These are phyloP conservation scores for Wickerhamiella sergipiensis DNA, from an alignment of 805 yeast species.

Conservation along the genomic window DNA sequence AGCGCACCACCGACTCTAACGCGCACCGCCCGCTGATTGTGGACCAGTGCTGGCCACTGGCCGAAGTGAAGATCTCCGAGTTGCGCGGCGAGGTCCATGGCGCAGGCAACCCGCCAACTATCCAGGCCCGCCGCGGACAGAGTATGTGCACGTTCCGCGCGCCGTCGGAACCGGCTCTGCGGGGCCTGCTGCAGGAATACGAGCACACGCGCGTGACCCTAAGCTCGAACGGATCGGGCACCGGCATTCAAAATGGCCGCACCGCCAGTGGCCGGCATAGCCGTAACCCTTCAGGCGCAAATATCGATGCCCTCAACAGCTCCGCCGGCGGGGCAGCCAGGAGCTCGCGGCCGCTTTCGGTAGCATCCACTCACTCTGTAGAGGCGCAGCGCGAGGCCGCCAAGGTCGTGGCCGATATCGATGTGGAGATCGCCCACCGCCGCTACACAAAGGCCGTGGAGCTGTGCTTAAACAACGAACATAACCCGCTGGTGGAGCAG, in stretches of 20 bases:
- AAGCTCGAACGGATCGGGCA: background rate
- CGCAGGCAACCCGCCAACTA: constrained; percentile 19
- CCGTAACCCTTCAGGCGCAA: constrained; percentile 3
- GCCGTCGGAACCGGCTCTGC: constrained; percentile 3
- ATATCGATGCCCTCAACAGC: background rate
- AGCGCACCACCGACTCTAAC: constrained; percentile 21
- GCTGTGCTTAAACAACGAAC: constrained; percentile 5
- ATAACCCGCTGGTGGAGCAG: constrained; percentile 3
- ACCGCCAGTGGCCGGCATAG: constrained; percentile 2
- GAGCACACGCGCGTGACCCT: background rate
- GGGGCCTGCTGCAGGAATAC: background rate
- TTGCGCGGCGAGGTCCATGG: constrained; percentile 21
- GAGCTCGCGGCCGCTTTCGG: constrained; percentile 25
- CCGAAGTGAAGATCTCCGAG: constrained; percentile 34
- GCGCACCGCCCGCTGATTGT: constrained; percentile 40
- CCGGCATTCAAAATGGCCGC: background rate
- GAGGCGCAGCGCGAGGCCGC: constrained; percentile 41
- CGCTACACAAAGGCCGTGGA: constrained; percentile 35
- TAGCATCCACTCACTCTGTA: constrained; percentile 24
- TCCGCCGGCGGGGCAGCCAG: constrained; percentile 44
- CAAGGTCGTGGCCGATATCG: constrained; percentile 54
- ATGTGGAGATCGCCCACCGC: constrained; percentile 50
- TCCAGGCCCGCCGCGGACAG: constrained; percentile 36
- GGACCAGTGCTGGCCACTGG: constrained; percentile 64
- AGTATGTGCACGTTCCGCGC: constrained; percentile 23